phyloP scores from a whole-genome alignment of 148 eudicot species.

The Drosera capensis region DNA sequence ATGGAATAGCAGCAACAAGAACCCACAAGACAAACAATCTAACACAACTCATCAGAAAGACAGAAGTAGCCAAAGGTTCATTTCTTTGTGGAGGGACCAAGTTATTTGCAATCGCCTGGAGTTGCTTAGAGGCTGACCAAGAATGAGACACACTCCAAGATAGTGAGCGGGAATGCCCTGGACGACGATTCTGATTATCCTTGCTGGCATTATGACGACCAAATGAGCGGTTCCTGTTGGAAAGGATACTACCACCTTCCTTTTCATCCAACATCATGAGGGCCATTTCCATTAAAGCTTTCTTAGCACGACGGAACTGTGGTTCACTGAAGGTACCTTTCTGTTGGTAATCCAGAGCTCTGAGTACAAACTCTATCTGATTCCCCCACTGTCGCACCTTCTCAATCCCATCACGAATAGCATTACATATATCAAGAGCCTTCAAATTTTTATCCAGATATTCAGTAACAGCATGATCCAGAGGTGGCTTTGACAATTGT shows the following conservation, averaged over 20 bases:
- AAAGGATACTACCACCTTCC: constrained; percentile 28
- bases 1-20: constrained; percentile 61
- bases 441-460: constrained; percentile 40
- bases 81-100: constrained; percentile 30
- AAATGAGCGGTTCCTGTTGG: constrained; percentile 48
- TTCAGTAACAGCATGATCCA: constrained; percentile 29
- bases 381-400: constrained; percentile 48
- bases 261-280: constrained; percentile 43
- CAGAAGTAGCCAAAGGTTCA: constrained; percentile 30
- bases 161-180: constrained; percentile 40
- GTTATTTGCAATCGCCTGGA: constrained; percentile 35
- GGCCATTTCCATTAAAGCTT: constrained; percentile 47
- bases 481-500: constrained; percentile 28
- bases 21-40: constrained; percentile 45
- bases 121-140: constrained; percentile 68
- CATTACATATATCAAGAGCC: constrained; percentile 59
- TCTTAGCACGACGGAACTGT: constrained; percentile 45
- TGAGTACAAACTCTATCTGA: constrained; percentile 36
- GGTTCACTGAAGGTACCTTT: constrained; percentile 6
- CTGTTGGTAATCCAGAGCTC: constrained; percentile 26
- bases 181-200: constrained; percentile 14
- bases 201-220: constrained; percentile 30
- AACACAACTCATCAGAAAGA: constrained; percentile 41
- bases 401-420: constrained; percentile 56
- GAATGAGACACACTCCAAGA: constrained; percentile 64